Base-by-base conservation (phyloP, 345 rosid species). In the Moricandia arvensis region DNA sequence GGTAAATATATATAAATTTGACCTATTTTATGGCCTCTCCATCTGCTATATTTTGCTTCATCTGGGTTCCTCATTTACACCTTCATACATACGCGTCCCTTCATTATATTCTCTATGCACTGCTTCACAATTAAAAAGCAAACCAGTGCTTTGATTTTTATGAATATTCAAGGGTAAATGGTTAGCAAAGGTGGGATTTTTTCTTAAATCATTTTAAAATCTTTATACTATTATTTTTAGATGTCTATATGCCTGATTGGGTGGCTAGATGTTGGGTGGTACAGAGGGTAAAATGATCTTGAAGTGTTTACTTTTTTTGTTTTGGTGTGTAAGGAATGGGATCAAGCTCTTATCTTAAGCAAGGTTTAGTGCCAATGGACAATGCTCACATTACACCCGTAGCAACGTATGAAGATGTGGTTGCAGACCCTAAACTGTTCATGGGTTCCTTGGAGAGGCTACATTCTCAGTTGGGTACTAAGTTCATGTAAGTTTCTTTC, bases 401-500 rank as follows among this genome's bases (percentile, higher is more conserved):
- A 62, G 96, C 88, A 31, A 81, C 85, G 51, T 93, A 92, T 76
- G 93, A 86, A 51, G 96, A 88, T 59, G 86, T 95, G 59, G 80
- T 77, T 30, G 84, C 81, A 21, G 80, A 70, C 64, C 82, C 93
- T 15, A 84, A 77, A 68, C 96, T 86, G 43, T 95, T 95, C 82
- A 81, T 87, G 86, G 29, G 79, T 58, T 82, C 99, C 18, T 79
- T 95, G 79, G 91, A 95, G 87, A 83, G 83, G 79, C 85, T 93
- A 1, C 99, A 95, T 82, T 84, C 88, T 38, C 73, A 83, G 12
- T 79, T 95, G 97, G 84, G 90, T 35, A 90, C 99, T 69, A 95
- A 93, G 80, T 95, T 95, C 83, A 90, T 92, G 99, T 90, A 82
- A 80, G 87, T 26, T 47, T 68, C 26, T 43, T 13, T 43, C 13